Conservation (phyloP, 495 filamentous ascomycete genomes). For the Amorphotheca resinae region DNA sequence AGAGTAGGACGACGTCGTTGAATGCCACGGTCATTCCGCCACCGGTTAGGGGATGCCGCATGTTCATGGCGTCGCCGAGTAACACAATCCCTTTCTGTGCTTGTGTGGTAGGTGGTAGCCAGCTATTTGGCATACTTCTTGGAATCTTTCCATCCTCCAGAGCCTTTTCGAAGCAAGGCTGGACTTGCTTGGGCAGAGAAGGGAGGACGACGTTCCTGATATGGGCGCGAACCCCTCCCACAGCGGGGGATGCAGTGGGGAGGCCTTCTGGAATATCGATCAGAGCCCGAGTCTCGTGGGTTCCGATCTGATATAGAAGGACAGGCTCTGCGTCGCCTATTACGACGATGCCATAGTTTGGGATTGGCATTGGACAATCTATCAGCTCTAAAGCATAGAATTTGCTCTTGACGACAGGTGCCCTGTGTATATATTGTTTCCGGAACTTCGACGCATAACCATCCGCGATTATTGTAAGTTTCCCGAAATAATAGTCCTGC, state of each 20-base stretch:
- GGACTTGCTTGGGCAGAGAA: constrained; percentile 55
- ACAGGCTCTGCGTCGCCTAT: constrained; percentile 69
- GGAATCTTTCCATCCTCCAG: constrained; percentile 56
- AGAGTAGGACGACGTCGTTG: constrained; percentile 62
- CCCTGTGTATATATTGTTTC: constrained; percentile 57
- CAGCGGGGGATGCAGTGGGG: constrained; percentile 52
- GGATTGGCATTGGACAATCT: constrained; percentile 63
- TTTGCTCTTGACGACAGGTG: constrained; percentile 60
- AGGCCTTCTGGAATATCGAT: constrained; percentile 78
- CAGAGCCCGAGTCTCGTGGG: constrained; percentile 81
- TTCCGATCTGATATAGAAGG: constrained; percentile 94
- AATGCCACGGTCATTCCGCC: constrained; percentile 83
- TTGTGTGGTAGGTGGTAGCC: constrained; percentile 60
- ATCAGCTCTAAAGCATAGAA: constrained; percentile 90
- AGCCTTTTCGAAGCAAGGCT: constrained; percentile 62
- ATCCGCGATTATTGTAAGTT: constrained; percentile 81
- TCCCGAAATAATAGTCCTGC: constrained; percentile 63
- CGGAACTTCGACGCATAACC: constrained; percentile 92
- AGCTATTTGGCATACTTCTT: constrained; percentile 86
- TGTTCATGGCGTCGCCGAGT: constrained; percentile 76
- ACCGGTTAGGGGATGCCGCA: constrained; percentile 79
- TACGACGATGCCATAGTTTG: constrained; percentile 74
- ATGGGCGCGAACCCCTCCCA: constrained; percentile 75
- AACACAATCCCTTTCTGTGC: constrained; percentile 64
- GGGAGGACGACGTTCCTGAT: constrained; percentile 67